Evolutionary conservation across 225 moss, liverwort and hornwort genomes (phyloP), one percentile per base, ranked within the genome.

Genomic region (Pleurozium schreberi): DNA sequence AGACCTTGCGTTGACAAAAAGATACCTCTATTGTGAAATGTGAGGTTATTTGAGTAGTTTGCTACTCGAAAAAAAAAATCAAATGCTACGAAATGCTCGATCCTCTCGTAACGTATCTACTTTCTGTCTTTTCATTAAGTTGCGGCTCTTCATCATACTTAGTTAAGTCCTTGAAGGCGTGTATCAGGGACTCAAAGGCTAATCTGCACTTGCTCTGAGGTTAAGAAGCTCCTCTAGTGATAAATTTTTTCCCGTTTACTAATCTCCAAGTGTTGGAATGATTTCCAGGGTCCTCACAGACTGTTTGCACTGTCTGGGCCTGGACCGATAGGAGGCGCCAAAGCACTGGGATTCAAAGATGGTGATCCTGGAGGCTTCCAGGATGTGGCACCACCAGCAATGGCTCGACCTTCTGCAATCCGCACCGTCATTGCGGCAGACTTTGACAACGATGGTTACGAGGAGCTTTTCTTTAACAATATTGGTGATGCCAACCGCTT

Each of bases 361-460:
- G 94, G 91, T 76, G 96, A 95, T 42, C 75, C 64, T 88, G 96
- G 98, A 87, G 98, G 96, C 34, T 98, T 95, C 83, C 84, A 83
- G 64, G 94, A 98, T 87, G 91, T 96, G 53, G 98, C 98, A 77
- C 91, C 96, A 26, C 90, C 92, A 64, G 96, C 93, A 40, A 98
- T 96, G 98, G 96, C 98, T 86, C 93, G 91, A 42, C 94, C 96
- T 60, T 96, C 96, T 59, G 90, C 95, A 28, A 95, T 98, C 65
- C 93, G 98, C 73, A 98, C 96, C 42, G 95, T 98, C 53, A 96
- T 98, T 89, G 96, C 98, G 10, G 98, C 96, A 65, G 98, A 98
- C 82, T 98, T 98, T 89, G 98, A 98, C 90, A 98, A 98, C 57
- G 98, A 98, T 93, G 96, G 98, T 23, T 96, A 94, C 80, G 98